Percentiles rank a stretch among this genome's conserved stretches.
These are phyloP conservation scores for Epichloe glyceriae DNA, from an alignment of 2,329 filamentous ascomycete species.

Conservation along the genomic window DNA sequence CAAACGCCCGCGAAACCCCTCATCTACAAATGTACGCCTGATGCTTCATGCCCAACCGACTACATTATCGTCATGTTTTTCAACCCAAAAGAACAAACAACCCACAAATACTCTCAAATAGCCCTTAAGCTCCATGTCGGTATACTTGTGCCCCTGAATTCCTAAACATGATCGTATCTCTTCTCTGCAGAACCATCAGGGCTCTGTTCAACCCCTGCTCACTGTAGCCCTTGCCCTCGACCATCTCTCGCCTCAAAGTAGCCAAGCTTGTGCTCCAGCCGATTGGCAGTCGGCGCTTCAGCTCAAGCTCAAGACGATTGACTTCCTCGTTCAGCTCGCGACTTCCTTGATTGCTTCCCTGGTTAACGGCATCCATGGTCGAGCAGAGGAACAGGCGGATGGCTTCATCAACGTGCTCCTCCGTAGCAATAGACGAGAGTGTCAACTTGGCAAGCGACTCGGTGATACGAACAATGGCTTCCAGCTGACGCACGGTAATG, in stretches of 20 bases:
- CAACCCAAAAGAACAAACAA: not conserved
- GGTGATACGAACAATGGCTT: conserved; percentile 93
- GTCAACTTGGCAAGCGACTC: conserved; percentile 89
- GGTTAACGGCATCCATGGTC: conserved; percentile 95
- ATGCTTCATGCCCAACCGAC: not conserved
- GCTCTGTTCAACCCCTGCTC: conserved; percentile 78
- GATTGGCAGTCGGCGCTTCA: conserved; percentile 77
- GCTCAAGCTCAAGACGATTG: conserved; percentile 72
- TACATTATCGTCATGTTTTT: not conserved
- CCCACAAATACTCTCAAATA: not conserved
- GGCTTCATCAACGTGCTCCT: conserved; percentile 90
- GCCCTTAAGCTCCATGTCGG: conserved; percentile 49
- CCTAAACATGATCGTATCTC: conserved; percentile 74
- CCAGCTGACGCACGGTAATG: conserved; percentile 92
- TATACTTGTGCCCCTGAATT: conserved; percentile 66
- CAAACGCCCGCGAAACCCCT: not conserved
- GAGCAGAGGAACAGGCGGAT: conserved; percentile 92
- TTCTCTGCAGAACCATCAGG: conserved; percentile 70
- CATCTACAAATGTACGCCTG: not conserved
- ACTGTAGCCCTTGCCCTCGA: conserved; percentile 79
- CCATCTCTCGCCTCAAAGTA: conserved; percentile 78
- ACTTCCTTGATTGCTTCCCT: conserved; percentile 70
- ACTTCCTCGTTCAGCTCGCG: conserved; percentile 88
- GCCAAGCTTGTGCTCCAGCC: conserved; percentile 90
- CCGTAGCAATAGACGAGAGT: conserved; percentile 73